Conservation (phyloP, 2,329 filamentous ascomycete genomes). For the Trichoderma sp. region DNA sequence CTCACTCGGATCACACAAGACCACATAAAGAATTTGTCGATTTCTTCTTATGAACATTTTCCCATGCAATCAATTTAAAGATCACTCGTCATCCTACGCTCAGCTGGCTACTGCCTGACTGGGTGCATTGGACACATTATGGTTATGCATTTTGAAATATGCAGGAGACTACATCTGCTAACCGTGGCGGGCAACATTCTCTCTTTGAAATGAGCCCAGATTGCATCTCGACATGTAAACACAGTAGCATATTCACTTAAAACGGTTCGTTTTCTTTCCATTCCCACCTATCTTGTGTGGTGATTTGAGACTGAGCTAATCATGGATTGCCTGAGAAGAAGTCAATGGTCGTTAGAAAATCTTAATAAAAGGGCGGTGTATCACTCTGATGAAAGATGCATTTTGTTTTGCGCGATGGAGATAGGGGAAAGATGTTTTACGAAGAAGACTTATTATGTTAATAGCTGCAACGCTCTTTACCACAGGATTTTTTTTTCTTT, state of each 20-base stretch:
- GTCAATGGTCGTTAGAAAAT: constrained; percentile 9
- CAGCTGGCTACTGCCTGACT: constrained; percentile 49
- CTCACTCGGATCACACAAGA: constrained; percentile 39
- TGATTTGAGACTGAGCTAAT: constrained; percentile 13
- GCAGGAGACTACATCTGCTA: constrained; percentile 40
- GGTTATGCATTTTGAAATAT: constrained; percentile 62
- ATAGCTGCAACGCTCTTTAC: constrained; percentile 26
- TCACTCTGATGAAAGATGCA: constrained; percentile 22
- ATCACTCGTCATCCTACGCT: constrained; percentile 61
- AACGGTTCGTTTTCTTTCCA: constrained; percentile 2
- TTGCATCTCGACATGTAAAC: constrained; percentile 33
- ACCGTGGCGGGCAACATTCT: constrained; percentile 27
- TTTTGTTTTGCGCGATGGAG: constrained; percentile 26
- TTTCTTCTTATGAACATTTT: constrained; percentile 52
- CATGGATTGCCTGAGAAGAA: constrained; percentile 1
- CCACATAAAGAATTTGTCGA: constrained; percentile 49
- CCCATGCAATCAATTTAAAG: constrained; percentile 54
- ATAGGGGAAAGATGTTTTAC: constrained; percentile 6
- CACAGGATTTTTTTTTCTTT: constrained; percentile 23
- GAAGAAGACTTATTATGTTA: constrained; percentile 23
- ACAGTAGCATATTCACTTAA: constrained; percentile 25
- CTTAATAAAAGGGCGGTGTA: constrained; percentile 15
- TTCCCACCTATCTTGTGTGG: neutral
- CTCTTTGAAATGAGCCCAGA: constrained; percentile 26
- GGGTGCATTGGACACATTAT: constrained; percentile 64